Conservation (phyloP, 2,329 filamentous ascomycete species). For the Pseudopyrenochaeta lycopersici region DNA sequence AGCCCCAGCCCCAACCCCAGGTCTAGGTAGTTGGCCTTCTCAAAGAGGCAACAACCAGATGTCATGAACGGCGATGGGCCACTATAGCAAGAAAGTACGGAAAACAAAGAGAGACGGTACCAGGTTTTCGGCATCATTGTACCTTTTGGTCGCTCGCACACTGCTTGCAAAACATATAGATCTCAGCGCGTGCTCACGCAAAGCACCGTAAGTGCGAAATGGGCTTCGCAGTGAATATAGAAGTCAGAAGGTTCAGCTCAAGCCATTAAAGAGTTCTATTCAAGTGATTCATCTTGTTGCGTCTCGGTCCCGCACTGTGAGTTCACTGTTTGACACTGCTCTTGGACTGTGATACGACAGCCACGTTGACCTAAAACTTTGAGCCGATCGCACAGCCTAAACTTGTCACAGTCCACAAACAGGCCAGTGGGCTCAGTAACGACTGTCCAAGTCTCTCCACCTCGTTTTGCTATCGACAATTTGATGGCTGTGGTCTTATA, state of each 20-base stretch:
- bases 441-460: too few species aligned
- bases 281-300: neutral
- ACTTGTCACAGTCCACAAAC: too few species aligned
- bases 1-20: constrained; percentile 38
- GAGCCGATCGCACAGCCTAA: too few species aligned
- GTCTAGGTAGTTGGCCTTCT: neutral
- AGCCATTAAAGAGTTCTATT: neutral
- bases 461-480: too few species aligned
- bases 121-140: neutral
- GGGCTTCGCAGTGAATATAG: constrained; percentile 4
- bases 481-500: too few species aligned
- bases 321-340: too few species aligned
- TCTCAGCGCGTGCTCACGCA: constrained; percentile 1
- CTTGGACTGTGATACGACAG: too few species aligned
- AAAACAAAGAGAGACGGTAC: too few species aligned
- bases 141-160: neutral
- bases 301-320: neutral
- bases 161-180: constrained; percentile 8
- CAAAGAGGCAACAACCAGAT: neutral
- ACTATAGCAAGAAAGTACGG: neutral
- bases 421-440: too few species aligned
- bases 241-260: neutral
- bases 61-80: neutral
- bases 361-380: too few species aligned
- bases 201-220: constrained; percentile 7